A percentile compares a stretch with the other conserved stretches of the same genome.
These are phyloP conservation scores for Scheffersomyces amazonensis DNA, from an alignment of 805 yeast genomes.

Conservation along the genomic window DNA sequence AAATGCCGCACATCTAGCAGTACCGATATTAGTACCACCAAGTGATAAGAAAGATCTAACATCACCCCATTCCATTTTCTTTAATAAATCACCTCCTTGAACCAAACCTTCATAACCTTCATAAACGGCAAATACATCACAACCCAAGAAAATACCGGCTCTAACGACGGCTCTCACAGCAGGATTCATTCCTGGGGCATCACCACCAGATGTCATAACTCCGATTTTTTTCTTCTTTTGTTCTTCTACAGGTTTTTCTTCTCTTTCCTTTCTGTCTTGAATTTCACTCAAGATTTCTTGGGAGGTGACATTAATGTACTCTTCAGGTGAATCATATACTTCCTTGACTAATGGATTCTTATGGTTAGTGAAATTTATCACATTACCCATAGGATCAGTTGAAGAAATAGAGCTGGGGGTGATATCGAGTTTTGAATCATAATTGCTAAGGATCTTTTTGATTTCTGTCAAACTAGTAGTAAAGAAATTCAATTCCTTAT, in stretches of 20 bases:
- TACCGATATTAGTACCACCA: constrained; percentile 80
- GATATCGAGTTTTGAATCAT: constrained; percentile 5
- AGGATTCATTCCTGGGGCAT: constrained; percentile 80
- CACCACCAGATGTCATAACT: constrained; percentile 82
- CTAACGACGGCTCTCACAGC: constrained; percentile 72
- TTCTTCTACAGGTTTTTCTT: constrained; percentile 3
- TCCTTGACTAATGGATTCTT: constrained; percentile 18
- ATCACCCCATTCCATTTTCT: constrained; percentile 67
- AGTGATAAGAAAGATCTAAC: constrained; percentile 67
- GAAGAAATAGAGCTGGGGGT: constrained; percentile 9
- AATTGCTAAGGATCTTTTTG: constrained; percentile 13
- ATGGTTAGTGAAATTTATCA: constrained; percentile 20
- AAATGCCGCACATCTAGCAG: constrained; percentile 71
- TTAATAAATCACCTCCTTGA: constrained; percentile 58
- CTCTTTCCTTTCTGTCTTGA: constrained; percentile 6
- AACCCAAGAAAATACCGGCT: constrained; percentile 61
- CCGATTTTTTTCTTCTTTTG: constrained; percentile 50
- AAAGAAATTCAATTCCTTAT: constrained; percentile 28
- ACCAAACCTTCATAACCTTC: constrained; percentile 78
- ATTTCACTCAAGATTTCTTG: constrained; percentile 16
- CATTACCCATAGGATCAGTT: constrained; percentile 36
- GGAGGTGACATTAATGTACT: constrained; percentile 23
- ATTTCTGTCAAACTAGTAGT: constrained; percentile 24
- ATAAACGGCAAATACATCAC: constrained; percentile 64
- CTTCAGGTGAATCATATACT: constrained; percentile 19